Conservation (phyloP, 345 rosid genomes). For the Rhodomyrtus tomentosa region DNA sequence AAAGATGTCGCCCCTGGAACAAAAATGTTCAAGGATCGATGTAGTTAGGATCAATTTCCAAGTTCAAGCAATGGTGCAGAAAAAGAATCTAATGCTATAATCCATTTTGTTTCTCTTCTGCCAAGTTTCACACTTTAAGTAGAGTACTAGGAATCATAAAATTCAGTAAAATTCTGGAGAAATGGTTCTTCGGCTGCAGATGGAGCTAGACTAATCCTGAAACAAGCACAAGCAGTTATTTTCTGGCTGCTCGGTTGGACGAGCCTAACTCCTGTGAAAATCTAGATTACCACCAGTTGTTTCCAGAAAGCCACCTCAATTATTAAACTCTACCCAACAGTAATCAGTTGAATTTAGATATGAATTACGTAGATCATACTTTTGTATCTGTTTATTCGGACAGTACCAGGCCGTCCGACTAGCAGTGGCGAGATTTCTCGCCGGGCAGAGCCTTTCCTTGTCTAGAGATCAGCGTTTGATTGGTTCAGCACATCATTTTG, state of each 20-base stretch:
- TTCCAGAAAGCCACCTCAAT: neutral
- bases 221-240: neutral
- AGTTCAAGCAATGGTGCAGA: neutral
- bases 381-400: neutral
- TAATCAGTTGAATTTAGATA: neutral
- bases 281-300: neutral
- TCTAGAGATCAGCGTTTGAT: neutral
- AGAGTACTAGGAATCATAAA: neutral
- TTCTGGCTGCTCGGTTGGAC: neutral
- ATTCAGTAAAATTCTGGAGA: neutral
- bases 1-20: slow-evolving; percentile 55
- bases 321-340: neutral
- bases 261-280: neutral
- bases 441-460: neutral
- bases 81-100: neutral
- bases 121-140: neutral
- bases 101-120: neutral
- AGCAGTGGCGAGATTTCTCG: neutral
- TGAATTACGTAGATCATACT: neutral
- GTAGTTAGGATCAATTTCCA: neutral
- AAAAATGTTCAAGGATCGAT: neutral
- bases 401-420: neutral
- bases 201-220: neutral
- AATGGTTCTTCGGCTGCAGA: neutral
- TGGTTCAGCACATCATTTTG: neutral